A percentile compares a stretch with the other conserved stretches of the same genome.
Conservation (phyloP, 2,329 filamentous ascomycete genomes). For the Alternaria angustiovoidea region DNA sequence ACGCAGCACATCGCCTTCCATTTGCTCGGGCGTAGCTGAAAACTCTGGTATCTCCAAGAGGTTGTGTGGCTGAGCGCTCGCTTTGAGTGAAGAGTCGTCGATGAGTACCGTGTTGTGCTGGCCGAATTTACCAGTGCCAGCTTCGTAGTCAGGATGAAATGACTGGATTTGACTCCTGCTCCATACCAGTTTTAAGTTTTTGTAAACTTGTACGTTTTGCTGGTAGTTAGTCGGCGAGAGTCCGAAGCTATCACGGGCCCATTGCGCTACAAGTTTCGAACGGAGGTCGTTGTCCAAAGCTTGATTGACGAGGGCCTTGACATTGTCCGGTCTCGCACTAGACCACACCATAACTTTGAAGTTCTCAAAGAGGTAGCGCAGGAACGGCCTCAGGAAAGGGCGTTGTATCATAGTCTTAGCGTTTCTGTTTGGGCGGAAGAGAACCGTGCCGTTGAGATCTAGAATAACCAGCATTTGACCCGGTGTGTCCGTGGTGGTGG, state of each 20-base stretch:
- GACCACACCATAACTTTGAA: conserved; percentile 92
- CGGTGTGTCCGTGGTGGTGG: conserved; percentile 52
- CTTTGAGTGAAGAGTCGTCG: conserved; percentile 86
- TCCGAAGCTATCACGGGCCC: conserved; percentile 80
- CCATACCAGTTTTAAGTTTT: conserved; percentile 81
- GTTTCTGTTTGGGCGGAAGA: conserved; percentile 69
- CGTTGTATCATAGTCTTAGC: conserved; percentile 68
- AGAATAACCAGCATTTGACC: conserved; percentile 80
- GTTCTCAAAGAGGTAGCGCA: conserved; percentile 75
- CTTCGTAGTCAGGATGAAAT: conserved; percentile 52
- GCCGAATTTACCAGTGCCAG: conserved; percentile 64
- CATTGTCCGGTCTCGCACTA: conserved; percentile 78
- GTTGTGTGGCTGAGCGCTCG: conserved; percentile 82
- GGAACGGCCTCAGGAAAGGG: conserved; percentile 72
- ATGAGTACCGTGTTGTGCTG: conserved; percentile 89
- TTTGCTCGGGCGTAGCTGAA: conserved; percentile 54
- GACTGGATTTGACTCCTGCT: conserved; percentile 53
- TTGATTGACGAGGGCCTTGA: conserved; percentile 69
- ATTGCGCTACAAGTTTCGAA: conserved; percentile 70
- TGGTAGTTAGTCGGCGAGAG: conserved; percentile 72
- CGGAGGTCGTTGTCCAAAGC: conserved; percentile 67
- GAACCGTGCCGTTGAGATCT: conserved; percentile 91
- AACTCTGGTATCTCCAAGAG: conserved; percentile 84
- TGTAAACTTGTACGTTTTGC: conserved; percentile 84
- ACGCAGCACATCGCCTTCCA: conserved; percentile 56